Evolutionary conservation across 441 rosid species (phyloP).

Genomic region (Syzygium malaccense): DNA sequence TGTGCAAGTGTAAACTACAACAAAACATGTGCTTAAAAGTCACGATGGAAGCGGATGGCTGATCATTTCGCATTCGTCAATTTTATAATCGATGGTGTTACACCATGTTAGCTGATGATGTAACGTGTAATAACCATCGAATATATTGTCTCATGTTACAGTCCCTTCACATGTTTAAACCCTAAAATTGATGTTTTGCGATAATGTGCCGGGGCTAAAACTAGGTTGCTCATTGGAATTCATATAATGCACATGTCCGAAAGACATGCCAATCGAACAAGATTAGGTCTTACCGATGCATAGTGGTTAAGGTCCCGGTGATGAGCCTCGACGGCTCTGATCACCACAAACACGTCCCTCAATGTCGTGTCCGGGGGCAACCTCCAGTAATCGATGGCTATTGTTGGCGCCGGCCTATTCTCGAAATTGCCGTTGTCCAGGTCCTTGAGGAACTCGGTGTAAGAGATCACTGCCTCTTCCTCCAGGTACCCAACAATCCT

Average conservation of each 20-base stretch:
- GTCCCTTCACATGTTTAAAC: neutral
- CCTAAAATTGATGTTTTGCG: neutral
- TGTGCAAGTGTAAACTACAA: fast-evolving
- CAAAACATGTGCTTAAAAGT: neutral
- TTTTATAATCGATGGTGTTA: neutral
- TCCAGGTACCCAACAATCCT: constrained; percentile 80
- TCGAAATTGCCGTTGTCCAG: constrained; percentile 53
- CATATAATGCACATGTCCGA: neutral
- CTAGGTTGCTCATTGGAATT: neutral
- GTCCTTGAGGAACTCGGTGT: constrained; percentile 78
- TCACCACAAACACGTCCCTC: constrained; percentile 62
- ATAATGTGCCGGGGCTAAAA: neutral
- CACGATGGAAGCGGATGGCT: fast-evolving
- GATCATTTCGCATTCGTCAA: fast-evolving
- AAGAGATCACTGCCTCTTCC: constrained; percentile 81
- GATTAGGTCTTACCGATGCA: constrained; percentile 34
- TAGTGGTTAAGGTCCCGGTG: constrained; percentile 93
- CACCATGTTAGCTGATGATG: fast-evolving
- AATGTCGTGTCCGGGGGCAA: constrained; percentile 53
- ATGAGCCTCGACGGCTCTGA: constrained; percentile 89
- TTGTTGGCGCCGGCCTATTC: constrained; percentile 80
- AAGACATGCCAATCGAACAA: neutral
- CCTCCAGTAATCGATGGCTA: constrained; percentile 94
- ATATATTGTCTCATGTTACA: neutral
- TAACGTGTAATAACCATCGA: fast-evolving